Conservation (phyloP, 805 yeast species). For the Scheffersomyces ergatensis region DNA sequence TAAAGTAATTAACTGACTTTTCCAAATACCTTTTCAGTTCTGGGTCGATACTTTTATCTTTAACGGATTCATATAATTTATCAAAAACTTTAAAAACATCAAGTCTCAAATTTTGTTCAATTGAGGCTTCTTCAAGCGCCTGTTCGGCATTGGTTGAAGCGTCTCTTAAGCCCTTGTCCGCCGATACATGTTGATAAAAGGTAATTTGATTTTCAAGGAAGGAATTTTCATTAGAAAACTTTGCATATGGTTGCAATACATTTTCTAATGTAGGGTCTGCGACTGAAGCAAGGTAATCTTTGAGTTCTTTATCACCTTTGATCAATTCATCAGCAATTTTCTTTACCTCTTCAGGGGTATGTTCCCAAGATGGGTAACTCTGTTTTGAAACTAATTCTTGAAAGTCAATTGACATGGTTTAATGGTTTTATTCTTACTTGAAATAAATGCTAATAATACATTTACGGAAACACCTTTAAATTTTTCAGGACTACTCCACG, state of each 20-base stretch:
- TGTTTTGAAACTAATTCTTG: conserved; percentile 5
- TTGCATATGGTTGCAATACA: conserved; percentile 52
- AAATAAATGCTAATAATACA: neutral
- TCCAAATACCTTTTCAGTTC: conserved; percentile 59
- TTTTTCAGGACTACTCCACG: neutral
- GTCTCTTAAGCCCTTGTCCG: conserved; percentile 63
- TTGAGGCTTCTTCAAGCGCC: conserved; percentile 50
- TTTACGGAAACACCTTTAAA: neutral
- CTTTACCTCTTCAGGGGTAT: conserved; percentile 50
- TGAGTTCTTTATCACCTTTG: conserved; percentile 39
- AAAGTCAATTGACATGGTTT: conserved; percentile 12
- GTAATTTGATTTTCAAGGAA: conserved; percentile 50
- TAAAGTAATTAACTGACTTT: conserved; percentile 54
- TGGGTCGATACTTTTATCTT: conserved; percentile 37
- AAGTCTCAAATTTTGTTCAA: conserved; percentile 62
- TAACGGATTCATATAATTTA: conserved; percentile 41
- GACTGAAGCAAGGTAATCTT: conserved; percentile 51
- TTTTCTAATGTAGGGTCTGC: conserved; percentile 54
- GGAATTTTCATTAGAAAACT: conserved; percentile 47
- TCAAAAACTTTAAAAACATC: conserved; percentile 54
- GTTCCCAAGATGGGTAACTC: conserved; percentile 53
- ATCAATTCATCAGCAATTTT: conserved; percentile 44
- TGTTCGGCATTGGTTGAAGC: conserved; percentile 67
- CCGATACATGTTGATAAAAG: conserved; percentile 72
- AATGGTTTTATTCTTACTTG: neutral